Percentiles rank a stretch among this genome's conserved stretches.
Conservation (phyloP, 129 eudicot genomes). For the Tagetes erecta region DNA sequence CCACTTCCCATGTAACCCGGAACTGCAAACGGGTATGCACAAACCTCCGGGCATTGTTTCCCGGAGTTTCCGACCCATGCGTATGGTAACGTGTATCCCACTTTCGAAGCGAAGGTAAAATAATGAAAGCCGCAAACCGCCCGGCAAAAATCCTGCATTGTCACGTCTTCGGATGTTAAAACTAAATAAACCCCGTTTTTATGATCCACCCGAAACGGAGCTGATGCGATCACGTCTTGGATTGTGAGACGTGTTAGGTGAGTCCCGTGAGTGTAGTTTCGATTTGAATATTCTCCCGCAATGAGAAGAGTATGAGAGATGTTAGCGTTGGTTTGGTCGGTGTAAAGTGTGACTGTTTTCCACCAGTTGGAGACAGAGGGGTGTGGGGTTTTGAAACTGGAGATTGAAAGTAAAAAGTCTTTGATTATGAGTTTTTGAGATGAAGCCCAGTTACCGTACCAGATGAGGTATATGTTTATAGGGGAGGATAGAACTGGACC, state of each 20-base stretch:
- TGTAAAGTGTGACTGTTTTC: constrained; percentile 73
- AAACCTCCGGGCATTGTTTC: constrained; percentile 79
- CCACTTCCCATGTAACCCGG: constrained; percentile 69
- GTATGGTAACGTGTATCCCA: constrained; percentile 85
- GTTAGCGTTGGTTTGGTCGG: constrained; percentile 87
- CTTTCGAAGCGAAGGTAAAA: constrained; percentile 81
- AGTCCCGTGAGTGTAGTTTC: constrained; percentile 60
- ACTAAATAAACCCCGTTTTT: constrained; percentile 67
- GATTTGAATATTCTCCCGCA: constrained; percentile 66
- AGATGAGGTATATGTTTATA: constrained; percentile 71
- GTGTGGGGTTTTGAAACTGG: constrained; percentile 38
- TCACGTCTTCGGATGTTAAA: constrained; percentile 64
- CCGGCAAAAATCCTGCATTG: constrained; percentile 77
- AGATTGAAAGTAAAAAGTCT: constrained; percentile 38
- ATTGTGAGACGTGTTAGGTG: constrained; percentile 77
- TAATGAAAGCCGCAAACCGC: constrained; percentile 93
- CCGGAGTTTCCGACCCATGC: constrained; percentile 93
- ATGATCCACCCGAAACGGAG: constrained; percentile 63
- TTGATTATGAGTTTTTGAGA: constrained; percentile 43
- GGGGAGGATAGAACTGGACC: constrained; percentile 92
- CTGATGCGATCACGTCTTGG: constrained; percentile 63
- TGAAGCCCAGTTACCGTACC: constrained; percentile 85
- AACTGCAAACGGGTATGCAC: constrained; percentile 90
- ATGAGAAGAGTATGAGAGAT: constrained; percentile 52
- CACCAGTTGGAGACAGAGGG: constrained; percentile 83